A percentile compares a stretch with the other conserved stretches of the same genome.
These are phyloP conservation scores for Cyberlindnera mrakii DNA, from an alignment of 805 yeast genomes.

Conservation along the genomic window DNA sequence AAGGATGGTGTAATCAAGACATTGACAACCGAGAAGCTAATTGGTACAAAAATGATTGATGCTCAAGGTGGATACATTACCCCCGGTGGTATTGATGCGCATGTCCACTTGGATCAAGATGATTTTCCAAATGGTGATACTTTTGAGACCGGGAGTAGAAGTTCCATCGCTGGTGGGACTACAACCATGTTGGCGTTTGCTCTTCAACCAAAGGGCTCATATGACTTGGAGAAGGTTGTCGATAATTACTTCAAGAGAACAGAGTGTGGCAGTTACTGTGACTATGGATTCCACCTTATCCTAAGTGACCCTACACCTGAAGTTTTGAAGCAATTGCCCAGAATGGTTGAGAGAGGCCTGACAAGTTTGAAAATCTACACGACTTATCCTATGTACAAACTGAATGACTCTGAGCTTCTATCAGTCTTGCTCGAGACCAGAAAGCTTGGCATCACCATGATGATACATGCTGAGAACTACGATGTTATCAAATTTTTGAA, in stretches of 20 bases:
- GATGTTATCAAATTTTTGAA: slow-evolving; percentile 38
- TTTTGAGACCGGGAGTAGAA: slow-evolving; percentile 37
- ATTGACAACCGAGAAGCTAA: slow-evolving; percentile 27
- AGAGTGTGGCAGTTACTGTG: slow-evolving; percentile 32
- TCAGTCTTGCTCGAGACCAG: slow-evolving; percentile 34
- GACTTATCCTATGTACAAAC: slow-evolving; percentile 37
- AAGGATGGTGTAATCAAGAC: slow-evolving; percentile 32
- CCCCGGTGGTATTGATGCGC: slow-evolving; percentile 48
- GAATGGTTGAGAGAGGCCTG: slow-evolving; percentile 24
- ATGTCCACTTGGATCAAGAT: slow-evolving; percentile 42
- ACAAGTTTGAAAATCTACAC: slow-evolving; percentile 31
- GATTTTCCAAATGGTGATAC: slow-evolving; percentile 37
- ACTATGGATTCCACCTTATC: slow-evolving; percentile 44
- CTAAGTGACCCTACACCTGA: slow-evolving; percentile 29
- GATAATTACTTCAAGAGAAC: slow-evolving; percentile 28
- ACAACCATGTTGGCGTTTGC: slow-evolving; percentile 45
- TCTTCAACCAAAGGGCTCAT: slow-evolving; percentile 31
- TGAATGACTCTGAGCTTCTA: slow-evolving; percentile 35
- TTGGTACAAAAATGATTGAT: slow-evolving; percentile 30
- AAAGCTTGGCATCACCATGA: slow-evolving; percentile 37
- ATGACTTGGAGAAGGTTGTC: slow-evolving; percentile 25
- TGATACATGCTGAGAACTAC: slow-evolving; percentile 48
- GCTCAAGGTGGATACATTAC: slow-evolving; percentile 43
- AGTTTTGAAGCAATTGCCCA: slow-evolving; percentile 29
- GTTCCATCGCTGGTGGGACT: slow-evolving; percentile 46